phyloP scores from a whole-genome alignment of 768 basidiomycete species.

The Naganishia antarctica region DNA sequence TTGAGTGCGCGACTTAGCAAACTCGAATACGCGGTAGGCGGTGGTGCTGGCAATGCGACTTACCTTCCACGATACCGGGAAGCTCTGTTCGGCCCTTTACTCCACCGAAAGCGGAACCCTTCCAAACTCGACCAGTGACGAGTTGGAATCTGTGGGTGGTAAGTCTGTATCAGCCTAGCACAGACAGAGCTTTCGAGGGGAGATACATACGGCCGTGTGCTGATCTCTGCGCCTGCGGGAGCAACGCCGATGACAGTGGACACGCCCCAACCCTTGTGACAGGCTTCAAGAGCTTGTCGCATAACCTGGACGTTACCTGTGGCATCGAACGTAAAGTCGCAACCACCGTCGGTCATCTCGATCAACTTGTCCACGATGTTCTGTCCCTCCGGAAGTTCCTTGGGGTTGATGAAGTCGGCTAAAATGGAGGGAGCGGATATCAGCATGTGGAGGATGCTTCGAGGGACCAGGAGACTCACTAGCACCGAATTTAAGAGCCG shows the following conservation, averaged over 20 bases:
- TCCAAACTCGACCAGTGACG: slow-evolving; percentile 63
- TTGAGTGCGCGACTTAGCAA: too few species aligned
- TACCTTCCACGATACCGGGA: slow-evolving; percentile 86
- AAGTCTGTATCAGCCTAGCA: too few species aligned
- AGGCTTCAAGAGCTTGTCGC: slow-evolving; percentile 93
- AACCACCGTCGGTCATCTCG: slow-evolving; percentile 89
- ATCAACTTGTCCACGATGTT: slow-evolving; percentile 83
- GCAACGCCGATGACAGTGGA: slow-evolving; percentile 95
- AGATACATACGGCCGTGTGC: slow-evolving; percentile 69
- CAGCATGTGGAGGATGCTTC: not conserved
- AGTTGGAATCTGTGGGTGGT: slow-evolving; percentile 58
- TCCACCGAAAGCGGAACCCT: slow-evolving; percentile 91
- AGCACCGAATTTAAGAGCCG: slow-evolving; percentile 90
- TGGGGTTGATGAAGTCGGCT: slow-evolving; percentile 84
- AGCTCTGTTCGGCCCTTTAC: slow-evolving; percentile 96
- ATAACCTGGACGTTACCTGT: slow-evolving; percentile 92
- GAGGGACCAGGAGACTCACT: slow-evolving; percentile 44
- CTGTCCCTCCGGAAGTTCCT: slow-evolving; percentile 66
- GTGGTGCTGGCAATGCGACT: too few species aligned
- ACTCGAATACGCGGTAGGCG: too few species aligned
- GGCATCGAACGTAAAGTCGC: slow-evolving; percentile 95
- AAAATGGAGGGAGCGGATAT: not conserved
- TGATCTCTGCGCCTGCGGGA: slow-evolving; percentile 90
- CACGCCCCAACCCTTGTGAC: slow-evolving; percentile 99
- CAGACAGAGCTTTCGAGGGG: too few species aligned